Percentiles rank a stretch among this genome's conserved stretches.
These are phyloP conservation scores for Nakaseomyces uthaithaninus DNA, from an alignment of 1,139 yeast species.

Conservation along the genomic window DNA sequence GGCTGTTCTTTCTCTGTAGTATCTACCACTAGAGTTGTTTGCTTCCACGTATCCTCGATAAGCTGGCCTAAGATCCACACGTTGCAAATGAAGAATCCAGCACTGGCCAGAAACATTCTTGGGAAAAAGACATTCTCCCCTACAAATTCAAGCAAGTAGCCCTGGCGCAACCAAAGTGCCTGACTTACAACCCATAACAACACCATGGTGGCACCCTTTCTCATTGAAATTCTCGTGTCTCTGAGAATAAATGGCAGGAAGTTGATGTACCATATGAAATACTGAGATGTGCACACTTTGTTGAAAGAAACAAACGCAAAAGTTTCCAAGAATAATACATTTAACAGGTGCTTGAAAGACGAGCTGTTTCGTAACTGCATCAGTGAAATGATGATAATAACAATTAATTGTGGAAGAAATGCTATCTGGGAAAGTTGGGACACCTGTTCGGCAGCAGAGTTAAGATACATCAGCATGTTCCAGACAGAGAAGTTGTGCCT, in stretches of 20 bases:
- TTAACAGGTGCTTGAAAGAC: conserved; percentile 30
- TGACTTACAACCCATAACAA: conserved; percentile 64
- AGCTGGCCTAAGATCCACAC: conserved; percentile 55
- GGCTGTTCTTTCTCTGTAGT: not conserved
- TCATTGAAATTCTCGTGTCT: conserved; percentile 25
- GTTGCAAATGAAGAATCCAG: conserved; percentile 62
- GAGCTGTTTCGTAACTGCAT: conserved; percentile 14
- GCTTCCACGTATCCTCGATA: conserved; percentile 27
- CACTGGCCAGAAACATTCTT: conserved; percentile 50
- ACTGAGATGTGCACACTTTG: conserved; percentile 90
- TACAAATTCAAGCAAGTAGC: conserved; percentile 71
- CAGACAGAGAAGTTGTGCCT: conserved; percentile 91
- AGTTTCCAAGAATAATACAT: conserved; percentile 78
- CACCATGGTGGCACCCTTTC: conserved; percentile 37
- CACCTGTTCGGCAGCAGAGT: conserved; percentile 36
- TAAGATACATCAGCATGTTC: conserved; percentile 65
- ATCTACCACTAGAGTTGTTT: not conserved
- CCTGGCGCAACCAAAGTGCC: conserved; percentile 69
- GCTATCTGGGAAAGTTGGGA: conserved; percentile 41
- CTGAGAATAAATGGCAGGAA: conserved; percentile 66
- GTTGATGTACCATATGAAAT: conserved; percentile 87
- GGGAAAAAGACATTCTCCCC: conserved; percentile 62
- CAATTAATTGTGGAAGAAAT: conserved; percentile 69
- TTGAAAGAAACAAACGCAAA: conserved; percentile 84
- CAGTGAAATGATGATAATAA: conserved; percentile 27